Evolutionary conservation across 805 yeast genomes (phyloP).

Genomic region (Starmerella geochares): DNA sequence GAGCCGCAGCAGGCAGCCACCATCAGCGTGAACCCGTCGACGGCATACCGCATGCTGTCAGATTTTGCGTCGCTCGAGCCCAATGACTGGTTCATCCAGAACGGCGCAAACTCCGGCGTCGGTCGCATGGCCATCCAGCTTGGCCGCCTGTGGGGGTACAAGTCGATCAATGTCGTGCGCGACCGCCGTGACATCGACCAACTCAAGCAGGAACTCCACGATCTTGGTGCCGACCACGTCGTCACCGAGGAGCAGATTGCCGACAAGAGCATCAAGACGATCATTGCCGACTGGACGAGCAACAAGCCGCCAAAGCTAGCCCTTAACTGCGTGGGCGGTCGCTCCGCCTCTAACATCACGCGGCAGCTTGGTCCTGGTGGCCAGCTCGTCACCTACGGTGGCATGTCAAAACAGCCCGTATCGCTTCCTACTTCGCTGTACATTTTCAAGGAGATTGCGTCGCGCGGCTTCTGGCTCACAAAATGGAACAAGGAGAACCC

Average conservation of each 20-base stretch:
- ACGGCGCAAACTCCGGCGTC: conserved; percentile 93
- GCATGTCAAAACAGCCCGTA: conserved; percentile 94
- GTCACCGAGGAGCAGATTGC: conserved; percentile 79
- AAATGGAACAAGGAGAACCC: conserved; percentile 53
- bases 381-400: conserved; percentile 83
- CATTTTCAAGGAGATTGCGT: conserved; percentile 77
- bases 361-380: conserved; percentile 70
- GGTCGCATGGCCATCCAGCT: conserved; percentile 86
- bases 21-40: conserved; percentile 80
- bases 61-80: conserved; percentile 50
- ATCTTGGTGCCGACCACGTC: conserved; percentile 76
- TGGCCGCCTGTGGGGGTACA: conserved; percentile 64
- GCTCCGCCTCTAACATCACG: conserved; percentile 68
- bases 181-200: conserved; percentile 70
- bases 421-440: conserved; percentile 78
- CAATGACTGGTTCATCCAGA: conserved; percentile 86
- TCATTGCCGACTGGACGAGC: conserved; percentile 38
- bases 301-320: conserved; percentile 58
- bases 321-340: conserved; percentile 89
- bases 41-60: conserved; percentile 81
- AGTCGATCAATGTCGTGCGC: conserved; percentile 79
- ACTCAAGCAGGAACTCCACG: conserved; percentile 43
- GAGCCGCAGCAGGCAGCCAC: conserved; percentile 58
- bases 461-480: conserved; percentile 79
- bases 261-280: conserved; percentile 54